A percentile compares a stretch with the other conserved stretches of the same genome.
Conservation (phyloP, 1,139 yeast genomes). For the Ashbya aceris region DNA sequence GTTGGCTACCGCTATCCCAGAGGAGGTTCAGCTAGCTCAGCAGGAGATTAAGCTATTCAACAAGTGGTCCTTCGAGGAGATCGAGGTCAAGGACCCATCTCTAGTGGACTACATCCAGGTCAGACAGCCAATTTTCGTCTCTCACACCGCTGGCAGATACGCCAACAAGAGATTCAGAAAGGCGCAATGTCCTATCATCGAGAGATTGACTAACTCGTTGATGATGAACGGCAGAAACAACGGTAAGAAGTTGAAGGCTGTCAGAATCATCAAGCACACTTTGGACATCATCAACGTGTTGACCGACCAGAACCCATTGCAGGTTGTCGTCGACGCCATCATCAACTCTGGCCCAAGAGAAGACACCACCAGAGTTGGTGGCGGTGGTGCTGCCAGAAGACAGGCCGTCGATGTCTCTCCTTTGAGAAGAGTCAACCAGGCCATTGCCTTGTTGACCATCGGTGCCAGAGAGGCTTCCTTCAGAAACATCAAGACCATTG, state of each 20-base stretch:
- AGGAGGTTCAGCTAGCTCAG: conserved; percentile 93
- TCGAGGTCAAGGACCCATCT: conserved; percentile 95
- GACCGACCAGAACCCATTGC: conserved; percentile 99
- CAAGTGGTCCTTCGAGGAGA: conserved; percentile 98
- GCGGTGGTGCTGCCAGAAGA: conserved; percentile 99
- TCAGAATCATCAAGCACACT: conserved; percentile 98
- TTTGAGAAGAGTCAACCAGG: conserved; percentile 99
- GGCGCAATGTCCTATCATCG: conserved; percentile 99
- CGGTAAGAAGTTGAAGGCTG: conserved; percentile 99
- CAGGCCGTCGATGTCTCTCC: conserved; percentile 99
- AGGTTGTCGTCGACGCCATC: conserved; percentile 97
- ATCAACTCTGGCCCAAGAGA: conserved; percentile 99
- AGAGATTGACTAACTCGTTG: conserved; percentile 98
- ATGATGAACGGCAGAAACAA: conserved; percentile 99
- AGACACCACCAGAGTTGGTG: conserved; percentile 99
- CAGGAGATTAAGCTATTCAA: conserved; percentile 96
- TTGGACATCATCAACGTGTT: conserved; percentile 94
- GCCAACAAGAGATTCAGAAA: conserved; percentile 99
- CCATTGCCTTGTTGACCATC: conserved; percentile 93
- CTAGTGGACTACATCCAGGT: conserved; percentile 97
- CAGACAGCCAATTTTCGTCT: conserved; percentile 93
- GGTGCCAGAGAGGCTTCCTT: conserved; percentile 99
- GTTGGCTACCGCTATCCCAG: conserved; percentile 92
- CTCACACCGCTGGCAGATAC: conserved; percentile 99
- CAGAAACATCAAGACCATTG: conserved; percentile 99